Base-by-base conservation (phyloP, 2,329 filamentous ascomycete species). In the Paraphaeosphaeria minitans region DNA sequence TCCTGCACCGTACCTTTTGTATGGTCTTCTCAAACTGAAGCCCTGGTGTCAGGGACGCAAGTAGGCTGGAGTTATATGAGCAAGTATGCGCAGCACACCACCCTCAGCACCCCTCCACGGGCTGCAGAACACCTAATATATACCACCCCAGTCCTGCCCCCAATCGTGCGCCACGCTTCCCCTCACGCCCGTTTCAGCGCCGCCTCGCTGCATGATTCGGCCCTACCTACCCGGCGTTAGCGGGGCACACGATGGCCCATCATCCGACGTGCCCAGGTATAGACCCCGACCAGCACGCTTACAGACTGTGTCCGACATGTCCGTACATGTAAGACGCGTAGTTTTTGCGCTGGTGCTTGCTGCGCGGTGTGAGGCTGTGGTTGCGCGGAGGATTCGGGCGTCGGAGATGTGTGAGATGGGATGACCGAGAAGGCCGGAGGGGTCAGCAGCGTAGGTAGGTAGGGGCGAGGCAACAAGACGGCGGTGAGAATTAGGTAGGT, bases 111-210 rank as follows among this genome's bases (percentile, higher is more conserved):
- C 27, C 47, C 21, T 27, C 50, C 19, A 27, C 29, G 51, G 35
- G 41, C 24, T 35, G 19, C 41, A 49, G 29, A 14, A 21, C 41
- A 45, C 12, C 22, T 35, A 31, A 33, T 49, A 49, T 53, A 48
- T 46, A 48, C 24, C 24, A 24, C 21, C 33, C 33, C 33, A 51
- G 7, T 12, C 27, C 14, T 27, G 14, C 27, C 16, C 31, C 54
- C 21, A 19, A 41, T 39, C 35, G 13, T n/a, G 35, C 35, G 35
- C 35, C 46, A 48, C 19, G 13, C 35, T 42, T 33, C 57, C 45
- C 57, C 48, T 53, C 53, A 53, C 29, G 29, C 48, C 49, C 27
- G 57, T 56, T 59, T 59, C 48, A 59, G 41, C 43, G 41, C 19
- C n/a, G 41, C n/a, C 7, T 43, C n/a, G 19, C 19, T 19, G 57